Evolutionary conservation across 495 filamentous ascomycete genomes (phyloP).

Genomic region (Hyaloscypha finlandica): DNA sequence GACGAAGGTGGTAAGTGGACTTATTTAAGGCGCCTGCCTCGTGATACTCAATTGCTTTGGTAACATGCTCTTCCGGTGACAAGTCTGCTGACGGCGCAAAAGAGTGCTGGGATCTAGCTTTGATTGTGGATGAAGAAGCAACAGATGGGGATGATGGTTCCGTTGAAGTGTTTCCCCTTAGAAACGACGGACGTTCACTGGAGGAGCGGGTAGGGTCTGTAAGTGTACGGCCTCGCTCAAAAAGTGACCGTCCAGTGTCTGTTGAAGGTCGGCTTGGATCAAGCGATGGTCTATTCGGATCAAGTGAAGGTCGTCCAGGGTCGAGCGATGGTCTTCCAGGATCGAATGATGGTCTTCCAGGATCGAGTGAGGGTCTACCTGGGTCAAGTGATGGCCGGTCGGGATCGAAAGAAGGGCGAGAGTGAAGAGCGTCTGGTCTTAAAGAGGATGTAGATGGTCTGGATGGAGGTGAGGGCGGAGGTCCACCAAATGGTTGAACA

Average conservation of each 20-base stretch:
- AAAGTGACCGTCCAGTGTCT: neutral
- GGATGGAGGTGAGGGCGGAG: constrained; percentile 56
- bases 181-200: constrained; percentile 21
- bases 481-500: constrained; percentile 43
- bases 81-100: constrained; percentile 40
- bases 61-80: constrained; percentile 80
- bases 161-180: constrained; percentile 34
- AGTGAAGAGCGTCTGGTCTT: constrained; percentile 38
- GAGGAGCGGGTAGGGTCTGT: constrained; percentile 31
- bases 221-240: constrained; percentile 50
- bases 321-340: constrained; percentile 39
- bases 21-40: constrained; percentile 83
- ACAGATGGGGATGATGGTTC: constrained; percentile 54
- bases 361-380: constrained; percentile 34
- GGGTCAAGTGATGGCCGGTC: constrained; percentile 41
- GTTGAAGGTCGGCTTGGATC: constrained; percentile 41
- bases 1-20: constrained; percentile 91
- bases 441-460: constrained; percentile 37
- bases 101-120: constrained; percentile 54
- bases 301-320: constrained; percentile 39
- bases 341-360: constrained; percentile 33
- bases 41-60: constrained; percentile 84
- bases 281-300: constrained; percentile 35
- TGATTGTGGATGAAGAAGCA: constrained; percentile 65
- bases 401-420: constrained; percentile 30